These are phyloP conservation scores for Marchantia paleacea DNA, from an alignment of 225 moss, liverwort and hornwort species.

Conservation along the genomic window DNA sequence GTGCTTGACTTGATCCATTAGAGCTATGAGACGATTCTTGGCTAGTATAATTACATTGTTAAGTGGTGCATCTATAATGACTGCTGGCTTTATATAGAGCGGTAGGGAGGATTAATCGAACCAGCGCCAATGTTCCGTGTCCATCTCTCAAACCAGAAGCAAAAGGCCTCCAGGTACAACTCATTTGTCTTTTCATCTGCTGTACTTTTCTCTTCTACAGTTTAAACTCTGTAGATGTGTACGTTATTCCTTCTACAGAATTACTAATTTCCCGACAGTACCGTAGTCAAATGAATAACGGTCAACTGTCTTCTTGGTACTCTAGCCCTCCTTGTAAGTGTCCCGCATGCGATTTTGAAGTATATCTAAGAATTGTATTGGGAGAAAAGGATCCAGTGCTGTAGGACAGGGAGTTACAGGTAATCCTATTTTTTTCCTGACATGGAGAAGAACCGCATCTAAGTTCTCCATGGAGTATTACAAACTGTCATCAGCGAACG, in stretches of 20 bases:
- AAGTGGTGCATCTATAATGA: not conserved
- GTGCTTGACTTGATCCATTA: not conserved
- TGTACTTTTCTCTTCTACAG: not conserved
- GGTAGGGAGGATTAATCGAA: not conserved
- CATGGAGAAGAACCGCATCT: not conserved
- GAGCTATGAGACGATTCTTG: not conserved
- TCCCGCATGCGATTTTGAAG: not conserved
- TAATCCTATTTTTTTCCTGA: not conserved
- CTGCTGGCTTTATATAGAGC: not conserved
- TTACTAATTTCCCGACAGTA: not conserved
- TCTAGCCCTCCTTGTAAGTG: not conserved
- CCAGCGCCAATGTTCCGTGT: not conserved
- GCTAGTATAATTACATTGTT: not conserved
- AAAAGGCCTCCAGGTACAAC: not conserved
- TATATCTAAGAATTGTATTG: not conserved
- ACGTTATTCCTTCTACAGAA: not conserved
- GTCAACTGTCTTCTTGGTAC: not conserved
- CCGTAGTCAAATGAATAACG: not conserved
- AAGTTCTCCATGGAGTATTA: not conserved
- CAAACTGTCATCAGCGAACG: not conserved
- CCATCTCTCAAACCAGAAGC: not conserved
- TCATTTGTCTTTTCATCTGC: not conserved
- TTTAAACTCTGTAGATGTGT: not conserved
- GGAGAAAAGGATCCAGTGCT: not conserved
- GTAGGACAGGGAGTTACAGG: not conserved